Evolutionary conservation across 2,329 filamentous ascomycete genomes (phyloP), one percentile per base, ranked within the genome.

Genomic region (Fusarium staphyleae): DNA sequence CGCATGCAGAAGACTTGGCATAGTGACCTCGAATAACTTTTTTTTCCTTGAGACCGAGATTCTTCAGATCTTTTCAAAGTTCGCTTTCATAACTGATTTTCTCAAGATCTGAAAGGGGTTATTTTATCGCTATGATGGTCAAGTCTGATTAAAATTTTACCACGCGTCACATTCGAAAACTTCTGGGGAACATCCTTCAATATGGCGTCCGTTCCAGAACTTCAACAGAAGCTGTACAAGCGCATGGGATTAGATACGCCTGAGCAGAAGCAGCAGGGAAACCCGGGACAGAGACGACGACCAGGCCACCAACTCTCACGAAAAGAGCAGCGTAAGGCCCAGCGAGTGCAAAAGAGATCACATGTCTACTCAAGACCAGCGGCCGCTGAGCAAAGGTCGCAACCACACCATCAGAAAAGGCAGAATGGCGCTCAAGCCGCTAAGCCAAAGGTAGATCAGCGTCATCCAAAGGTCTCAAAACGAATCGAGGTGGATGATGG

Each of bases 281-380:
- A 56, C 12, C n/a, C 8, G 29, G 22, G 42, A 8, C 42, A 28
- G 22, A 15, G 6, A 26, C 30, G 18, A 11, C 42, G 66, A 49
- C 49, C 63, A 49, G 56, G 60, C 37, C 56, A 44, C 46, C 55
- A 58, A 16, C 35, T 51, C 13, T 66, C 66, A 13, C 80, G 87
- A 62, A 90, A 89, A 75, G 86, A 89, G 47, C 81, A 83, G 52
- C 82, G 89, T 49, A 90, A 87, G 69, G 81, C 81, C 13, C 84
- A 89, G 63, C 81, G 89, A 48, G 75, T 78, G 16, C 78, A 84
- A 63, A 89, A 86, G 70, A 88, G 84, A 70, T 66, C 71, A 22
- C 76, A 76, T 12, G 63, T 70, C n/a, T 66, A 68, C 37, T 52
- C 66, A 10, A 65, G 65, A 15, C 45, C 61, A 30, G 39, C 57